Conservation (phyloP, 2,329 filamentous ascomycete species). For the Botrytis squamosa region DNA sequence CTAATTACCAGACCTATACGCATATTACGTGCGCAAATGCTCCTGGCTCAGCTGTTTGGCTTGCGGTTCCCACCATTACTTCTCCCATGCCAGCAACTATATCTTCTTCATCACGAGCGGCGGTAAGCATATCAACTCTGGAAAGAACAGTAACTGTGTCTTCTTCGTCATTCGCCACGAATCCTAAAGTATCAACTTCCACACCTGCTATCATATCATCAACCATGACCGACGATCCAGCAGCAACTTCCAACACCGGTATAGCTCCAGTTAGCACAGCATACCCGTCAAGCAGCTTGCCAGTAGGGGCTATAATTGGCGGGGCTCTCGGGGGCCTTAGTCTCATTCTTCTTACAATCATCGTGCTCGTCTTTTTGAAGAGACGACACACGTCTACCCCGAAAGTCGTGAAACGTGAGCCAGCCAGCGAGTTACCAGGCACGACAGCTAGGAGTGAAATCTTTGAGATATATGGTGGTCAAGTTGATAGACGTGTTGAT, state of each 20-base stretch:
- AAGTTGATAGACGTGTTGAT: background rate
- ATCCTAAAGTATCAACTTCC: background rate
- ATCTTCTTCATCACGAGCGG: background rate
- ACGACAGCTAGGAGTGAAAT: background rate
- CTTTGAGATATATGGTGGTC: background rate
- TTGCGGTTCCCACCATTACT: background rate
- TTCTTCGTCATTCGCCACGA: background rate
- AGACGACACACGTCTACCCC: background rate
- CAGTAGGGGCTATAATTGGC: background rate
- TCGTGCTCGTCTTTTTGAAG: background rate
- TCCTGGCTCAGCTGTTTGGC: background rate
- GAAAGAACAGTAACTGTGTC: background rate
- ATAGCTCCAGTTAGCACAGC: background rate
- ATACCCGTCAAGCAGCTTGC: background rate
- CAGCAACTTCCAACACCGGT: background rate
- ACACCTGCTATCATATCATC: background rate
- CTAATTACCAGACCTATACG: background rate
- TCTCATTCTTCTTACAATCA: background rate
- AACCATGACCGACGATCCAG: background rate
- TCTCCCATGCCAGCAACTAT: background rate
- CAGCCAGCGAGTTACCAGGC: background rate
- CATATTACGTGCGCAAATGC: background rate
- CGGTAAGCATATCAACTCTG: background rate
- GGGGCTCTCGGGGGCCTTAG: background rate
- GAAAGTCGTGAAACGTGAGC: background rate